A percentile compares a stretch with the other conserved stretches of the same genome.
phyloP scores from a whole-genome alignment of 495 filamentous ascomycete genomes.

The Ramalina peruviana region DNA sequence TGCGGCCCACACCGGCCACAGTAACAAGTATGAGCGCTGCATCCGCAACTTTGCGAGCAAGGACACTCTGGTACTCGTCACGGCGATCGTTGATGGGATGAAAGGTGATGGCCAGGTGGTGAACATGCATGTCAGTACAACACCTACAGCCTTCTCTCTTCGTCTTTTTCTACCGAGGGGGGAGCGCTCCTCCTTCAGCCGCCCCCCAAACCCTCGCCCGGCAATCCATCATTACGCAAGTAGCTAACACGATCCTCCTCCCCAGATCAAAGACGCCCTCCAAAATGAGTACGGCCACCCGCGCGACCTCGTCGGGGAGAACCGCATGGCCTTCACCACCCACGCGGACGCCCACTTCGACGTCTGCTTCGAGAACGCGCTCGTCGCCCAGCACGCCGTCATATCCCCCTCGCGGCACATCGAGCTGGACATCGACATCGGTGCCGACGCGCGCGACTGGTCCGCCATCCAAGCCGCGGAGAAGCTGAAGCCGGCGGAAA shows the following conservation, averaged over 20 bases:
- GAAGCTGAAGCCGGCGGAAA: constrained; percentile 96
- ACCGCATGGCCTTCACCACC: constrained; percentile 88
- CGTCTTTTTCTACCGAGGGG: not conserved
- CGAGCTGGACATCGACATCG: constrained; percentile 97
- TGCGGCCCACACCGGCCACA: constrained; percentile 47
- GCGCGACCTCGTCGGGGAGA: constrained; percentile 83
- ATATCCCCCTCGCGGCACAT: constrained; percentile 59
- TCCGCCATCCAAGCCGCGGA: constrained; percentile 87
- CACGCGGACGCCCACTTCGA: constrained; percentile 90
- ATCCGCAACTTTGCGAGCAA: constrained; percentile 91
- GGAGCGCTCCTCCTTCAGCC: not conserved
- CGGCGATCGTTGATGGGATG: constrained; percentile 67
- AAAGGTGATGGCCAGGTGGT: constrained; percentile 88
- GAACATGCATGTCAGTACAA: constrained; percentile 86
- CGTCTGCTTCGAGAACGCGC: constrained; percentile 88
- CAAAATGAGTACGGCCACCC: constrained; percentile 90
- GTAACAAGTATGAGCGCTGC: constrained; percentile 63
- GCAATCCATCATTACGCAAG: not conserved
- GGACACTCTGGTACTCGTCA: constrained; percentile 97
- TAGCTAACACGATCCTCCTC: constrained; percentile 6
- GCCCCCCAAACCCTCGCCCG: not conserved
- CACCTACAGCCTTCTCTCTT: constrained; percentile 9
- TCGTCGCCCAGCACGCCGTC: constrained; percentile 33
- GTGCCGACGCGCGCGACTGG: constrained; percentile 97
- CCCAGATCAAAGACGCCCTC: constrained; percentile 81